phyloP scores from a whole-genome alignment of 768 basidiomycete species.

The Amanita jacksonii region DNA sequence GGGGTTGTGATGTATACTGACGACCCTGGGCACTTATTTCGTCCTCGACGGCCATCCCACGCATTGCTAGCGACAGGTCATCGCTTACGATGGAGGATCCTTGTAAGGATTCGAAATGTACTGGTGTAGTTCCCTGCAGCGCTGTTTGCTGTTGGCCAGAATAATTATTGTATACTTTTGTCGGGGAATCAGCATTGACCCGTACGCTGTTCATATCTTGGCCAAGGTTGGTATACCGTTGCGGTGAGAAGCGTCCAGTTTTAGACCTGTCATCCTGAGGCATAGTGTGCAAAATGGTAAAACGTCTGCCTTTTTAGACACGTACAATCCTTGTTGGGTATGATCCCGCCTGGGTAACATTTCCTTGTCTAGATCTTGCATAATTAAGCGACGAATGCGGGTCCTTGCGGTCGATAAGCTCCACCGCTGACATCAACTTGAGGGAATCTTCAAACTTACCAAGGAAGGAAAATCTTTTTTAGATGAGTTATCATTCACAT shows the following conservation, averaged over 20 bases:
- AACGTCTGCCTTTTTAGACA: constrained; percentile 3
- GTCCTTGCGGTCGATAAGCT: constrained; percentile 27
- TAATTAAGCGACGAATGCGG: constrained; percentile 32
- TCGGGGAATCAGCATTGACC: constrained; percentile 36
- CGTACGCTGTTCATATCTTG: constrained; percentile 31
- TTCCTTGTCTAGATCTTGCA: constrained; percentile 36
- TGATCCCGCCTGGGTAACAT: constrained; percentile 26
- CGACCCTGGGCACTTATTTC: constrained; percentile 16
- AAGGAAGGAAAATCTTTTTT: constrained; percentile 41
- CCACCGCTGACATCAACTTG: constrained; percentile 7
- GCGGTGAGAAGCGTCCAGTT: constrained; percentile 43
- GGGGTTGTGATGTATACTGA: constrained; percentile 15
- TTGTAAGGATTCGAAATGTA: constrained; percentile 17
- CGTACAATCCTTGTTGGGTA: constrained; percentile 34
- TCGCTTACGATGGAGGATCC: constrained; percentile 35
- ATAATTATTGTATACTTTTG: constrained; percentile 27
- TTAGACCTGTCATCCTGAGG: constrained; percentile 40
- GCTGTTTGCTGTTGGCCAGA: constrained; percentile 12
- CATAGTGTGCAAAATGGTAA: constrained; percentile 12
- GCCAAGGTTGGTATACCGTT: constrained; percentile 40
- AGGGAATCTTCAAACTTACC: constrained; percentile 36
- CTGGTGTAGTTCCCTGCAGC: constrained; percentile 7
- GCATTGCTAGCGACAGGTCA: constrained; percentile 46
- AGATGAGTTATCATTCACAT: constrained; percentile 35
- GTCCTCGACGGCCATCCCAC: constrained; percentile 34